phyloP scores from a whole-genome alignment of 2,329 filamentous ascomycete genomes.

The Sphaerostilbella broomeana region DNA sequence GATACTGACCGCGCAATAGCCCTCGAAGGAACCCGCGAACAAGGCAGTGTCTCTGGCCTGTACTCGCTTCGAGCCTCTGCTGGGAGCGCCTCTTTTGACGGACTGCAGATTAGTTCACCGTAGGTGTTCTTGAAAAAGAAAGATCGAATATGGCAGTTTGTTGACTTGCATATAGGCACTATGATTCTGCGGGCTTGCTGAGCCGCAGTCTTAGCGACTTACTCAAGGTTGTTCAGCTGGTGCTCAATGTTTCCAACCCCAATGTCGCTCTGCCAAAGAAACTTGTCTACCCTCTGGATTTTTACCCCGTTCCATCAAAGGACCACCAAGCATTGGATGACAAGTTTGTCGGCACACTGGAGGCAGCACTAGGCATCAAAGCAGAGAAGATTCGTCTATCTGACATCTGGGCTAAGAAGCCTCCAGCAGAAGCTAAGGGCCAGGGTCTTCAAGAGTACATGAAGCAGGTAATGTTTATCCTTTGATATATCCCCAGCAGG shows the following conservation, averaged over 20 bases:
- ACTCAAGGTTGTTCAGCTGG: slow-evolving; percentile 15
- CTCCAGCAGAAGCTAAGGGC: slow-evolving; percentile 18
- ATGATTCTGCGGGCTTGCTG: slow-evolving; percentile 19
- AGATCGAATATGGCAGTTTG: not conserved
- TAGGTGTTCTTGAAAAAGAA: slow-evolving; percentile 9
- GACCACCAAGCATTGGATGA: slow-evolving; percentile 12
- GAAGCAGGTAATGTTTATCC: slow-evolving; percentile 22
- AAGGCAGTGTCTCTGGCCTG: slow-evolving; percentile 22
- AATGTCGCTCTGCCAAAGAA: slow-evolving; percentile 10
- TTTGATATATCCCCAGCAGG: not conserved
- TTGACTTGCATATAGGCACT: slow-evolving; percentile 5
- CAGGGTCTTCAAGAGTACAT: slow-evolving; percentile 23
- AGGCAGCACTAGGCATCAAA: slow-evolving; percentile 18
- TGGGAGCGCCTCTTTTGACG: slow-evolving; percentile 12
- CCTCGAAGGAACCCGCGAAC: slow-evolving; percentile 18
- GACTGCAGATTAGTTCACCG: slow-evolving; percentile 17
- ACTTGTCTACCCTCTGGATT: slow-evolving; percentile 23
- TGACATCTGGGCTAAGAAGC: slow-evolving; percentile 17
- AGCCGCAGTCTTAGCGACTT: slow-evolving; percentile 23
- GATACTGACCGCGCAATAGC: slow-evolving; percentile 5
- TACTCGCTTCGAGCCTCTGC: slow-evolving; percentile 24
- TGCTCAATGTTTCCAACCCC: slow-evolving; percentile 12
- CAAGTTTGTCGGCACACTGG: slow-evolving; percentile 21
- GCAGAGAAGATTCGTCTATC: slow-evolving; percentile 17
- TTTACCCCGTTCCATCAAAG: slow-evolving; percentile 11